phyloP scores from a whole-genome alignment of 2,329 filamentous ascomycete species.

The Macroventuria anomochaeta region DNA sequence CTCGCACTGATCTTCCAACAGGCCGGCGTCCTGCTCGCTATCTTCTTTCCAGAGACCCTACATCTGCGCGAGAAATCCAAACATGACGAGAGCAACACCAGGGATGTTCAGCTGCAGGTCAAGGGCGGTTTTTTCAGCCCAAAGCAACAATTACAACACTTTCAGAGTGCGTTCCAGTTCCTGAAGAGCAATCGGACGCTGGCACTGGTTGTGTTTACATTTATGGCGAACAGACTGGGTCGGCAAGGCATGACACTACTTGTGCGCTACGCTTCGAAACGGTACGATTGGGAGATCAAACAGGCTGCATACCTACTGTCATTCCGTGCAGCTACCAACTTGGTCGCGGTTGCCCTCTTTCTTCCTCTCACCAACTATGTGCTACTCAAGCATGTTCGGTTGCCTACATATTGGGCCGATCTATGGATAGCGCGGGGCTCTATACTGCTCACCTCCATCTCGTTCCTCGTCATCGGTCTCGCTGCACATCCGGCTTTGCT shows the following conservation, averaged over 20 bases:
- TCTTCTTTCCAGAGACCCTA: slow-evolving; percentile 45
- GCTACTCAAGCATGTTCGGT: slow-evolving; percentile 45
- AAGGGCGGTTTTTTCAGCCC: slow-evolving; percentile 29
- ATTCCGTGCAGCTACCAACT: slow-evolving; percentile 56
- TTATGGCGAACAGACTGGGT: slow-evolving; percentile 57
- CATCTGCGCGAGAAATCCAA: slow-evolving; percentile 44
- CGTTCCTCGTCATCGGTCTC: slow-evolving; percentile 56
- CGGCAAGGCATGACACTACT: slow-evolving; percentile 56
- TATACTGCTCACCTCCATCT: slow-evolving; percentile 52
- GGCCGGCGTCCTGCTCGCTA: slow-evolving; percentile 32
- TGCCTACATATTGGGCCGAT: slow-evolving; percentile 53
- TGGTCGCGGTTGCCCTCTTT: slow-evolving; percentile 55
- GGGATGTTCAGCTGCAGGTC: slow-evolving; percentile 14
- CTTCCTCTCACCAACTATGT: slow-evolving; percentile 53
- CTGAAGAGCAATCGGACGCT: slow-evolving; percentile 51
- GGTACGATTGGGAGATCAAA: slow-evolving; percentile 58
- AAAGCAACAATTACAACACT: slow-evolving; percentile 41
- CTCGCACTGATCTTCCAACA: slow-evolving; percentile 40
- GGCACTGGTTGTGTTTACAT: slow-evolving; percentile 52
- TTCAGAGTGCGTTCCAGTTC: slow-evolving; percentile 50
- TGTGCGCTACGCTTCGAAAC: slow-evolving; percentile 60
- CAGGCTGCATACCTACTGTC: slow-evolving; percentile 52
- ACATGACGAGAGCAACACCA: slow-evolving; percentile 24
- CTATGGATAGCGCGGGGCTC: slow-evolving; percentile 55
- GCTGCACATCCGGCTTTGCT: slow-evolving; percentile 53